These are phyloP conservation scores for Friedmanniomyces endolithicus DNA, from an alignment of 495 filamentous ascomycete genomes.

Conservation along the genomic window DNA sequence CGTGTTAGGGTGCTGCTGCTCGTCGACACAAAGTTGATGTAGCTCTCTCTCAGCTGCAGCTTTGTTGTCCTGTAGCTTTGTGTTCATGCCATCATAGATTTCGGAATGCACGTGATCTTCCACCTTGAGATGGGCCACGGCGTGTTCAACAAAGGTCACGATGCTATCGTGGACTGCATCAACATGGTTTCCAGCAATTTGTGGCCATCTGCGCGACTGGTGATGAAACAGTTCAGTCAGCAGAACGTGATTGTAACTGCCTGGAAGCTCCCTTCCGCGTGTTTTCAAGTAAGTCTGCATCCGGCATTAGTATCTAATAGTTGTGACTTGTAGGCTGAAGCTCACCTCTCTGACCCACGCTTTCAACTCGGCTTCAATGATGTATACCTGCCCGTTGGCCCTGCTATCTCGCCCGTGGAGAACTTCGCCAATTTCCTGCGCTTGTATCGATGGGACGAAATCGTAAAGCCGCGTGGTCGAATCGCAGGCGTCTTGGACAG, in stretches of 20 bases:
- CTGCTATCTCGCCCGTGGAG: too few relatives aligned
- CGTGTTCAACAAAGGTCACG: constrained; percentile 10
- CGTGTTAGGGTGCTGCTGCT: constrained; percentile 7
- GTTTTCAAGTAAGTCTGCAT: constrained; percentile 25
- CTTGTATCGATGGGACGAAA: too few relatives aligned
- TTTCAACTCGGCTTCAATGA: too few relatives aligned
- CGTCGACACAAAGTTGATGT: constrained; percentile 1
- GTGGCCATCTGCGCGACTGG: constrained; percentile 8
- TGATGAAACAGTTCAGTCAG: constrained; percentile 24
- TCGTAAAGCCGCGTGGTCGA: too few relatives aligned
- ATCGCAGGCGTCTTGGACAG: too few relatives aligned
- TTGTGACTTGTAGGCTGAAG: not conserved
- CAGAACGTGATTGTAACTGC: constrained; percentile 41
- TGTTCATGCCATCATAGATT: constrained; percentile 29
- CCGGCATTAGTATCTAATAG: not conserved
- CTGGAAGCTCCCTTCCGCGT: constrained; percentile 39
- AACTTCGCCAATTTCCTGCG: too few relatives aligned
- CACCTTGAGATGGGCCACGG: constrained; percentile 11
- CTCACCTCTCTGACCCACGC: not conserved
- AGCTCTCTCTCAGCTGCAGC: constrained; percentile 2
- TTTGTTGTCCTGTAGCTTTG: not conserved
- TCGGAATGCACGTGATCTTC: constrained; percentile 31
- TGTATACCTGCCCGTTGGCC: too few relatives aligned
- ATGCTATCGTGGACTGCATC: constrained; percentile 11
- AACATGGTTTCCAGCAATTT: constrained; percentile 25